Evolutionary conservation across 2,329 filamentous ascomycete genomes (phyloP).

Genomic region (Pezicula rhizophila): DNA sequence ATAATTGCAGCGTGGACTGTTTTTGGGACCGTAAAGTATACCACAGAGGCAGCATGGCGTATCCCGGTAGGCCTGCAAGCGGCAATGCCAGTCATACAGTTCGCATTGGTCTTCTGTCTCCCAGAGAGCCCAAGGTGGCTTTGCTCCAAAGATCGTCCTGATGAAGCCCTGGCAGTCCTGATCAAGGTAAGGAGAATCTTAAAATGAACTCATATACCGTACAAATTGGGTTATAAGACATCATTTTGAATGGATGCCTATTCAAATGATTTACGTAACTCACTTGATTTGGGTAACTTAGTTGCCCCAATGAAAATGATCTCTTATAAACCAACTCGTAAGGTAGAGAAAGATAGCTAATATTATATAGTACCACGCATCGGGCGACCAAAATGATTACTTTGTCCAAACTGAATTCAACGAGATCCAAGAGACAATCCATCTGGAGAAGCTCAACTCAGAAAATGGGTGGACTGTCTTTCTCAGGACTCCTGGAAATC

Average conservation of each 20-base stretch:
- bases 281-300: too few species aligned
- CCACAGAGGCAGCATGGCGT: constrained; percentile 4
- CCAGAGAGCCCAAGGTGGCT: constrained; percentile 31
- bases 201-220: not conserved
- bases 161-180: constrained; percentile 25
- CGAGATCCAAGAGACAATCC: constrained; percentile 35
- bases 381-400: constrained; percentile 26
- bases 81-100: constrained; percentile 4
- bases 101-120: constrained; percentile 23
- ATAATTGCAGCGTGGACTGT: constrained; percentile 34
- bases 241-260: too few species aligned
- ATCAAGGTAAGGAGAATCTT: constrained; percentile 12
- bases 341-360: not conserved
- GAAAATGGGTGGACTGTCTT: constrained; percentile 36
- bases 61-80: constrained; percentile 7
- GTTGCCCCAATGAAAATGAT: too few species aligned
- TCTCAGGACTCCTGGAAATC: constrained; percentile 42
- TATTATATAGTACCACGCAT: constrained; percentile 24
- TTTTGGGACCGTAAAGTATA: constrained; percentile 6
- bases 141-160: constrained; percentile 24
- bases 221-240: too few species aligned
- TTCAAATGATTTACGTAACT: too few species aligned
- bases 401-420: constrained; percentile 30
- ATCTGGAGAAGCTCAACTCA: constrained; percentile 34
- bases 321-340: too few species aligned